Evolutionary conservation across 2,329 filamentous ascomycete genomes (phyloP), one percentile per base, ranked within the genome.

Genomic region (Moelleriella libera): DNA sequence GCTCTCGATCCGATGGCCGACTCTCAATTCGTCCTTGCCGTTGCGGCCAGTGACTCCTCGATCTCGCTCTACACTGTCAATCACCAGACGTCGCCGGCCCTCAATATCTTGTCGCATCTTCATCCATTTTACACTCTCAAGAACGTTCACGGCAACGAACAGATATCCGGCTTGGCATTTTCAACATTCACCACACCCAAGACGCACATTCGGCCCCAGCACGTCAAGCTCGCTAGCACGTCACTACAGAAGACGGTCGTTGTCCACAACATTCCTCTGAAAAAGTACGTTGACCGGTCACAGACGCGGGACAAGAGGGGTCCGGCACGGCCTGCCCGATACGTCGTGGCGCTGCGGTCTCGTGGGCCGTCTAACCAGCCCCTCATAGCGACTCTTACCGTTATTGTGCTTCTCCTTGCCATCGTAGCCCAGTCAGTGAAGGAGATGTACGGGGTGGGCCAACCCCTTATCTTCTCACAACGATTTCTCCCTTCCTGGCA

Each of bases 41-140:
- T 94, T 11, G 85, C 85, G 3, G 83, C 83, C 7, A 83, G 85
- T 55, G 85, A 94, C 61, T 80, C 81, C 50, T 88, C 86, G 9
- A 82, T 95, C 53, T 78, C 78, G 5, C 68, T 95, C 30, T 84
- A 82, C 63, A 89, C 86, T 0, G 68, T 94, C 49, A 84, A 94
- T 53, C 85, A 87, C 59, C 69, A 69, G 49, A 60, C 64, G 14
- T 62, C 68, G 32, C 61, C 61, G 28, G 61, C 62, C 7, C 61
- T 78, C 44, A 69, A 73, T 41, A 61, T 81, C 37, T 63, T 81
- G 42, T 58, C 66, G 48, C 67, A 75, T 50, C 66, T 82, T 40
- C 64, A 72, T 50, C 69, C 72, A 1, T 68, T 82, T 50, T 61
- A 67, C 45, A 74, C 71, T 2, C 61, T 82, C 51, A 72, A 70